A percentile compares a stretch with the other conserved stretches of the same genome.
Evolutionary conservation across 2,329 filamentous ascomycete species (phyloP).

Genomic region (Magnaporthiopsis incrustans): DNA sequence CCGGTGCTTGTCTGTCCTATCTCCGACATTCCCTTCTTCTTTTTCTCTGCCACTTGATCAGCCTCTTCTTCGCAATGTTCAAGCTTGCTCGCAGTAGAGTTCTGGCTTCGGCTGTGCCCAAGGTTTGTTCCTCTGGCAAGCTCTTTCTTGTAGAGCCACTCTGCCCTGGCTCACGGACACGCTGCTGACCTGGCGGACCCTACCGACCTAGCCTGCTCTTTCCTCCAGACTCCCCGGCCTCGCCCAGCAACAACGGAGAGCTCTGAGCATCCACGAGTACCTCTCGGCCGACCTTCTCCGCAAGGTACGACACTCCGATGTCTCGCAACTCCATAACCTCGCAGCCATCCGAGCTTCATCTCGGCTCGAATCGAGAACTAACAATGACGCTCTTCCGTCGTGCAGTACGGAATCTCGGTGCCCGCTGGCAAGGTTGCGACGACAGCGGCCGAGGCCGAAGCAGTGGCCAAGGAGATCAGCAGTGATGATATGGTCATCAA

Average conservation of each 20-base stretch:
- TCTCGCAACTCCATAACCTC: neutral
- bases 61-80: conserved; percentile 62
- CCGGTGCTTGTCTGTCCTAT: neutral
- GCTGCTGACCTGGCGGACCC: neutral
- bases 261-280: conserved; percentile 97
- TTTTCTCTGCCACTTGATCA: neutral
- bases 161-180: conserved; percentile 13
- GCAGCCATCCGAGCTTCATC: neutral
- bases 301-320: conserved; percentile 39
- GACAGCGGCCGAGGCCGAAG: conserved; percentile 79
- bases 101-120: conserved; percentile 70
- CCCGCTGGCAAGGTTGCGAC: conserved; percentile 84
- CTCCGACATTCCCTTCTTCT: neutral
- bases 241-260: conserved; percentile 66
- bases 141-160: neutral
- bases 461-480: conserved; percentile 82
- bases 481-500: conserved; percentile 99
- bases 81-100: conserved; percentile 77
- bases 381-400: conserved; percentile 9
- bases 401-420: conserved; percentile 86
- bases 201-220: conserved; percentile 22
- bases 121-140: conserved; percentile 38
- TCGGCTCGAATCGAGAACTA: neutral
- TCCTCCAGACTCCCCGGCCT: conserved; percentile 53
- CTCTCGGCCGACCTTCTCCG: conserved; percentile 86